A percentile compares a stretch with the other conserved stretches of the same genome.
These are phyloP conservation scores for Coniosporium uncinatum DNA, from an alignment of 2,329 filamentous ascomycete genomes.

Conservation along the genomic window DNA sequence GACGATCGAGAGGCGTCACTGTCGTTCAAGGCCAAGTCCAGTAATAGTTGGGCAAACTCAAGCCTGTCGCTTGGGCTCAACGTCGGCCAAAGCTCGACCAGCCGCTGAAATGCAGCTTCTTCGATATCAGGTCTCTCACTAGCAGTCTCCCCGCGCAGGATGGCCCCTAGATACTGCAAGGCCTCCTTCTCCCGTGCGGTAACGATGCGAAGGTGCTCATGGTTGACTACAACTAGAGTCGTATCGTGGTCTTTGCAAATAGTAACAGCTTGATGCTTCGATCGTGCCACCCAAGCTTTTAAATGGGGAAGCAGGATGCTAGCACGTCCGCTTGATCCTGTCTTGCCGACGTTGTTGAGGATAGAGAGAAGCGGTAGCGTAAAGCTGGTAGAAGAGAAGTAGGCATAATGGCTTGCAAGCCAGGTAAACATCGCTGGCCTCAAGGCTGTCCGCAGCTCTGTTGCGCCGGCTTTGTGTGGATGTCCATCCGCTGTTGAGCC, in stretches of 20 bases:
- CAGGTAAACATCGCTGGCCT: conserved; percentile 64
- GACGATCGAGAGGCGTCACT: not conserved
- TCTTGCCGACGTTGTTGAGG: conserved; percentile 66
- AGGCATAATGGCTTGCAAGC: conserved; percentile 51
- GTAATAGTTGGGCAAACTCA: too few species aligned
- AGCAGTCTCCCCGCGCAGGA: too few species aligned
- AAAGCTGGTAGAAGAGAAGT: not conserved
- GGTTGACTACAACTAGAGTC: not conserved
- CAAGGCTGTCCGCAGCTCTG: conserved; percentile 54
- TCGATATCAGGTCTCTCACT: too few species aligned
- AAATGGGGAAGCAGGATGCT: not conserved
- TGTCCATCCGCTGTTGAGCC: not conserved
- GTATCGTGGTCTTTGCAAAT: not conserved
- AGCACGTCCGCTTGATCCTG: not conserved
- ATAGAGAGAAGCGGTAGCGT: conserved; percentile 53
- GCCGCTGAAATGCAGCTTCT: too few species aligned
- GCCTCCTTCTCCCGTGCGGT: not conserved
- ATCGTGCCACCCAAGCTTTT: not conserved
- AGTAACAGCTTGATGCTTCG: not conserved
- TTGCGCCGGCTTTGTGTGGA: not conserved
- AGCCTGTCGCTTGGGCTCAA: too few species aligned
- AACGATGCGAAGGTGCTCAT: not conserved
- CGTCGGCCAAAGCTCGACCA: too few species aligned
- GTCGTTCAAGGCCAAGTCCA: not conserved
- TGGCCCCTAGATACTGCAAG: not conserved